These are phyloP conservation scores for Talaromyces piceae DNA, from an alignment of 2,329 filamentous ascomycete species.

Conservation along the genomic window DNA sequence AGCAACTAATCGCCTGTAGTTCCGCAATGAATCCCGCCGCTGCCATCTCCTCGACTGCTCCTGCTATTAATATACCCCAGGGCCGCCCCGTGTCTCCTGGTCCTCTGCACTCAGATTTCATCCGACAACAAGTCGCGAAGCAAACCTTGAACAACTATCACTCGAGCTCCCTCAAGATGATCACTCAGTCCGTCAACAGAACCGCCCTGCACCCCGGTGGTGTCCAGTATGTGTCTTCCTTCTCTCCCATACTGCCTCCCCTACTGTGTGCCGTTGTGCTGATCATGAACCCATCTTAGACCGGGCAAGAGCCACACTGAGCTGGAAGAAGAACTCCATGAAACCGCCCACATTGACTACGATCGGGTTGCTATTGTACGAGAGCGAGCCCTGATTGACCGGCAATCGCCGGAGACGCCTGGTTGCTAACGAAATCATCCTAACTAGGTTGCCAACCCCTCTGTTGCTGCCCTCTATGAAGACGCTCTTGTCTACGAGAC, in stretches of 20 bases:
- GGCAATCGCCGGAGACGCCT: not conserved
- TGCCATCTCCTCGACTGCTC: conserved; percentile 27
- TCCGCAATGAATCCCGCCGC: conserved; percentile 18
- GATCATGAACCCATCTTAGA: conserved; percentile 46
- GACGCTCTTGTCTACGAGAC: conserved; percentile 98
- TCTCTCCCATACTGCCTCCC: not conserved
- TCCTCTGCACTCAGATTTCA: conserved; percentile 48
- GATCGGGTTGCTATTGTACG: conserved; percentile 94
- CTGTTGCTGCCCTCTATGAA: conserved; percentile 93
- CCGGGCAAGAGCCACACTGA: conserved; percentile 86
- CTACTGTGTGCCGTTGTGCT: not conserved
- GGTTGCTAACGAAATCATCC: not conserved
- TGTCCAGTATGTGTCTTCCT: conserved; percentile 63
- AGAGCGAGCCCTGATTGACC: not conserved
- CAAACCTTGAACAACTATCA: conserved; percentile 54
- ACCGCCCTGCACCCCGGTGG: conserved; percentile 84
- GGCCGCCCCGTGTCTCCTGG: conserved; percentile 37
- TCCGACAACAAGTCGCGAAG: conserved; percentile 50
- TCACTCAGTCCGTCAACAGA: conserved; percentile 67
- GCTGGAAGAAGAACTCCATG: conserved; percentile 94
- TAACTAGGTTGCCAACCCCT: conserved; percentile 71
- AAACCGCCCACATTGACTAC: conserved; percentile 98
- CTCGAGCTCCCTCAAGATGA: conserved; percentile 49
- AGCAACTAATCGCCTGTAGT: conserved; percentile 20
- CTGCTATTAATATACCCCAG: conserved; percentile 39